phyloP scores from a whole-genome alignment of 192 early-diverging fungal genomes.

The Cetraspora pellucida region DNA sequence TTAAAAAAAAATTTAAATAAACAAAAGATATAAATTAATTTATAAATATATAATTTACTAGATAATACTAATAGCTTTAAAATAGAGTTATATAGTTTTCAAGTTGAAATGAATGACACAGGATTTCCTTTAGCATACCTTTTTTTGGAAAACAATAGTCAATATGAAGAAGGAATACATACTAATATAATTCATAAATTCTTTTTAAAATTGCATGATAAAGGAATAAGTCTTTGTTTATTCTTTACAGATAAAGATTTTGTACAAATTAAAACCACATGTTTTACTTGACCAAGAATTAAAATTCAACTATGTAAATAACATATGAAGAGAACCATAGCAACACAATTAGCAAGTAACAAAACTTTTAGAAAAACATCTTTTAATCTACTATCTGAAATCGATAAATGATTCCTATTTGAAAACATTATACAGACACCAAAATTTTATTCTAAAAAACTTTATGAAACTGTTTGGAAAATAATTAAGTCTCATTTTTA shows the following conservation, averaged over 20 bases:
- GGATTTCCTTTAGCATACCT: too few species aligned
- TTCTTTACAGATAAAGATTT: slow-evolving; percentile 3
- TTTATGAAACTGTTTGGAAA: background rate
- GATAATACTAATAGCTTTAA: too few species aligned
- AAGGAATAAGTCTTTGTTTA: too few species aligned
- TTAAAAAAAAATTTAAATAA: too few species aligned
- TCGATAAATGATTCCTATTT: background rate
- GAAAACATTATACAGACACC: background rate
- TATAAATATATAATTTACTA: too few species aligned
- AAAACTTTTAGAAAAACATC: background rate
- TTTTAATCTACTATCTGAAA: background rate
- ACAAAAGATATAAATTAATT: too few species aligned
- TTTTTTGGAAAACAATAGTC: too few species aligned
- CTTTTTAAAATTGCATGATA: too few species aligned
- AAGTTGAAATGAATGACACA: too few species aligned
- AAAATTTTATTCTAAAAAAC: slow-evolving; percentile 18
- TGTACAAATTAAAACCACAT: background rate
- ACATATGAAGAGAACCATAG: background rate
- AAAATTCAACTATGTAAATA: slow-evolving; percentile 1
- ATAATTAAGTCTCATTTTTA: background rate
- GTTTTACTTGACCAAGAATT: background rate
- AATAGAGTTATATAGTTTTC: too few species aligned
- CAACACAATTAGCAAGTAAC: background rate
- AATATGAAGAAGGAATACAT: background rate
- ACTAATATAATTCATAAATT: background rate